Conservation (phyloP, 768 basidiomycete genomes). For the Tricholoma terreum region DNA sequence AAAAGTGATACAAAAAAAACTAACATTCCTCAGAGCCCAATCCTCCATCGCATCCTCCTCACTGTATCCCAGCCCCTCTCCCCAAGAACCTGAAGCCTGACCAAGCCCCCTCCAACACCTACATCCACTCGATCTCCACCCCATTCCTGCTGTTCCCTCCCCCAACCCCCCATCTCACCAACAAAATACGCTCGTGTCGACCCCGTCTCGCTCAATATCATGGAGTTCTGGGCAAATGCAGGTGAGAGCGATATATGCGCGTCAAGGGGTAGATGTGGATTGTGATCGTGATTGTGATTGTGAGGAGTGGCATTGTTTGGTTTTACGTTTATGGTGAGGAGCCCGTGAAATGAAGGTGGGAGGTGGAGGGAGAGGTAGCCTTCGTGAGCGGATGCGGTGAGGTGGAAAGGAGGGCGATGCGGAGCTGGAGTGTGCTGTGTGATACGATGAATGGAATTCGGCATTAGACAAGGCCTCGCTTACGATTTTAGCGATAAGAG, state of each 20-base stretch:
- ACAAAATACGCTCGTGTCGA: slow-evolving; percentile 33
- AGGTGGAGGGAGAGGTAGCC: slow-evolving; percentile 34
- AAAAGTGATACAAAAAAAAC: no score
- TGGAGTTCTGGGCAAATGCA: slow-evolving; percentile 23
- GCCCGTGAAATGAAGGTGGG: slow-evolving; percentile 42
- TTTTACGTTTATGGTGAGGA: slow-evolving; percentile 33
- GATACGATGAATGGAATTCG: background rate
- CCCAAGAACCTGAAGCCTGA: slow-evolving; percentile 20
- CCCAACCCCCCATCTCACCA: slow-evolving; percentile 26
- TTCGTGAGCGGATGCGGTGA: slow-evolving; percentile 27
- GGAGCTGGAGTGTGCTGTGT: slow-evolving; percentile 35
- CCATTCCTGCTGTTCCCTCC: slow-evolving; percentile 19
- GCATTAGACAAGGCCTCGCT: no score
- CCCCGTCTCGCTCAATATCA: slow-evolving; percentile 34
- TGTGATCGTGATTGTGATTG: background rate
- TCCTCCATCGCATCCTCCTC: slow-evolving; percentile 18
- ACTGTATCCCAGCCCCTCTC: slow-evolving; percentile 21
- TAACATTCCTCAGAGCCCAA: slow-evolving; percentile 9
- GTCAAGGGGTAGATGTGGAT: slow-evolving; percentile 27
- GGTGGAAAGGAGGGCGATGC: slow-evolving; percentile 32
- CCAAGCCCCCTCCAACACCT: slow-evolving; percentile 18
- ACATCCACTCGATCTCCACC: slow-evolving; percentile 25
- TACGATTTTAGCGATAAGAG: slow-evolving; percentile 38
- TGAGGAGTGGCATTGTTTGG: slow-evolving; percentile 14
- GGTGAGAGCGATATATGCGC: slow-evolving; percentile 32